Base-by-base conservation (phyloP, 2,329 filamentous ascomycete genomes). In the Raffaelea albimanens region DNA sequence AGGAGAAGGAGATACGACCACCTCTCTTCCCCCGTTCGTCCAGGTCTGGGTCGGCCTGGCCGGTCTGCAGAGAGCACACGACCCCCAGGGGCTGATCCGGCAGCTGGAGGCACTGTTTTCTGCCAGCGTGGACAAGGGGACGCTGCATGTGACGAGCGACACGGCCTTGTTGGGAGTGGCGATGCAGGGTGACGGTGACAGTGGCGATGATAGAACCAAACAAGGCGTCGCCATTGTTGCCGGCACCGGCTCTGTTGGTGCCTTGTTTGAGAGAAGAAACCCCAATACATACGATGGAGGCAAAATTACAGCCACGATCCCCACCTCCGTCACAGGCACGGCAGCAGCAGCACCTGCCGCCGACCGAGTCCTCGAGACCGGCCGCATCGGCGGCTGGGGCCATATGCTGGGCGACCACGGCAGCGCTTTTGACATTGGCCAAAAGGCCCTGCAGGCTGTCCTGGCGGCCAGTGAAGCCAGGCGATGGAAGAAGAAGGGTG, bases 381-480 rank as follows among this genome's bases (percentile, higher is more conserved):
- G 58, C 18, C 60, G 68, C 3, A 58, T 60, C 5, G 68, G 68
- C 2, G 69, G 69, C 14, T 71, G 69, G 68, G 67, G 68, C 3
- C 58, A 64, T 47, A 54, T 69, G 5, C 56, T 71, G 3, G 67
- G 68, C 1, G 69, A 72, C 43, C 66, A 71, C 38, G 68, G 68
- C 0, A 62, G 61, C 1, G 68, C 66, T 3, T 70, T 63, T 51
- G 59, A 61, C 2, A 65, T 70, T 13, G 68, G 68, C 2, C 52
- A 62, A 23, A 56, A 62, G 44, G 66, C 60, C 1, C 55, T 67
- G 14, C 59, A 63, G 11, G 49, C 55, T 4, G 58, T 65, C 0
- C 51, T 70, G 18, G 39, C 45, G 3, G 45, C 31, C 9, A 34
- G 31, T 10, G 31, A 34, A 9, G 10, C 10, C 16, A 9, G 31